Conservation (phyloP, 2,329 filamentous ascomycete genomes). For the Aureobasidium namibiae region DNA sequence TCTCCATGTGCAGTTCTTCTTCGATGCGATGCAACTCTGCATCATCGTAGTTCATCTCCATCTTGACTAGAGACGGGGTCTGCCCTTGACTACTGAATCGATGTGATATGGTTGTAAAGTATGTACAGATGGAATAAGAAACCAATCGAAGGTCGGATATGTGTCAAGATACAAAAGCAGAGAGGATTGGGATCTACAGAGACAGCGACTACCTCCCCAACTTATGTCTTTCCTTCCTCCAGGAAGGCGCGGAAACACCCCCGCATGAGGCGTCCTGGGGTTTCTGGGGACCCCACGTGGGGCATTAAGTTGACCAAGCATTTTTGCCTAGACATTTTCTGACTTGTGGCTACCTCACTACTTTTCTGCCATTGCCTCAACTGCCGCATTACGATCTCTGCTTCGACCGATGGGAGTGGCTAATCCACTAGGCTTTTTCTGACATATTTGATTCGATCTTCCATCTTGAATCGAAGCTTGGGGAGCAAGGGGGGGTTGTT, state of each 20-base stretch:
- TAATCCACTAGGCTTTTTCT: background rate
- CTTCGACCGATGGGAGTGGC: background rate
- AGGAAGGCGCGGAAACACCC: no score
- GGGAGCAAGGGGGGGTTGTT: no score
- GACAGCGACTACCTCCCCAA: no score
- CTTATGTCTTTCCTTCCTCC: no score
- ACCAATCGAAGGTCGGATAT: no score
- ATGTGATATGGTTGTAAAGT: background rate
- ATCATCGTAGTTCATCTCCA: conserved; percentile 39
- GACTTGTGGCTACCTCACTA: no score
- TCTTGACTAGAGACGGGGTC: conserved; percentile 19
- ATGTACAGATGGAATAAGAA: background rate
- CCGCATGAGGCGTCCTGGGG: no score
- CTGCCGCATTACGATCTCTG: background rate
- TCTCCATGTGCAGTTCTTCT: conserved; percentile 44
- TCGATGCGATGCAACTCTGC: conserved; percentile 41
- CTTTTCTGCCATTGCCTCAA: background rate
- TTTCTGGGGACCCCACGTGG: background rate
- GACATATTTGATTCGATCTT: background rate
- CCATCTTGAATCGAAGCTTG: background rate
- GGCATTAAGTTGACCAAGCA: background rate
- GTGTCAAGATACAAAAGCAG: no score
- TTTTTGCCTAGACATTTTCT: background rate
- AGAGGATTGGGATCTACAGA: no score
- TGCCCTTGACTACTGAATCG: background rate